Conservation (phyloP, 2,329 filamentous ascomycete genomes). For the Cercospora zeina region DNA sequence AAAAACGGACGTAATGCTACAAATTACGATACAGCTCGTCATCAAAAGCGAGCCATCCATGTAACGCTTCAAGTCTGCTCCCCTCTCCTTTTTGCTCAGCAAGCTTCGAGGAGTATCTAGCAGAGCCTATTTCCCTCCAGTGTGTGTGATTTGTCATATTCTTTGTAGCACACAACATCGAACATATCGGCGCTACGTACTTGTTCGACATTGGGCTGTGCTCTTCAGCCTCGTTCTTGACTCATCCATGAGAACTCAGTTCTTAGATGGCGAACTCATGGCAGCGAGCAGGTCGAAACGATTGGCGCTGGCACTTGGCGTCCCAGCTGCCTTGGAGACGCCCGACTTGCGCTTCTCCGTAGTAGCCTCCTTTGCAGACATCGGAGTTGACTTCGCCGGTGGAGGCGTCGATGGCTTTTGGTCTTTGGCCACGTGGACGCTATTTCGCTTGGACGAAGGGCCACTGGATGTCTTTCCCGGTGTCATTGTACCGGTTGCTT, state of each 20-base stretch:
- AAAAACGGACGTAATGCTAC: slow-evolving; percentile 14
- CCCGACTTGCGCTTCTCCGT: slow-evolving; percentile 18
- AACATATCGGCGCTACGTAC: background rate
- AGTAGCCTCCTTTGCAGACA: slow-evolving; percentile 17
- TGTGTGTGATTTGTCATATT: background rate
- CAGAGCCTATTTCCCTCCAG: background rate
- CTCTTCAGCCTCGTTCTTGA: background rate
- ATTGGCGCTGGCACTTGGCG: slow-evolving; percentile 15
- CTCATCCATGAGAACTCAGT: background rate
- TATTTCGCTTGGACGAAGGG: slow-evolving; percentile 8
- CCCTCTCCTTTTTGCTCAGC: background rate
- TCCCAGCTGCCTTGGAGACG: slow-evolving; percentile 9
- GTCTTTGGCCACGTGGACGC: slow-evolving; percentile 9
- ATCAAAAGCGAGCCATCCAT: slow-evolving; percentile 4
- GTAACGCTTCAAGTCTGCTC: background rate
- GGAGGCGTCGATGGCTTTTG: slow-evolving; percentile 16
- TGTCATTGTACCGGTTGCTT: background rate
- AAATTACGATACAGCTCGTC: slow-evolving; percentile 6
- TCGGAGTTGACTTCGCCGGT: slow-evolving; percentile 8
- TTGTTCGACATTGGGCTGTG: background rate
- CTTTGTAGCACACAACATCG: background rate
- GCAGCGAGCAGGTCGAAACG: slow-evolving; percentile 15
- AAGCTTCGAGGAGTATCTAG: background rate
- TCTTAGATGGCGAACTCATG: slow-evolving; percentile 14
- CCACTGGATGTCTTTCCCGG: slow-evolving; percentile 7